Percentiles rank a stretch among this genome's conserved stretches.
These are phyloP conservation scores for Diversispora epigaea DNA, from an alignment of 192 early-diverging fungal species.

Conservation along the genomic window DNA sequence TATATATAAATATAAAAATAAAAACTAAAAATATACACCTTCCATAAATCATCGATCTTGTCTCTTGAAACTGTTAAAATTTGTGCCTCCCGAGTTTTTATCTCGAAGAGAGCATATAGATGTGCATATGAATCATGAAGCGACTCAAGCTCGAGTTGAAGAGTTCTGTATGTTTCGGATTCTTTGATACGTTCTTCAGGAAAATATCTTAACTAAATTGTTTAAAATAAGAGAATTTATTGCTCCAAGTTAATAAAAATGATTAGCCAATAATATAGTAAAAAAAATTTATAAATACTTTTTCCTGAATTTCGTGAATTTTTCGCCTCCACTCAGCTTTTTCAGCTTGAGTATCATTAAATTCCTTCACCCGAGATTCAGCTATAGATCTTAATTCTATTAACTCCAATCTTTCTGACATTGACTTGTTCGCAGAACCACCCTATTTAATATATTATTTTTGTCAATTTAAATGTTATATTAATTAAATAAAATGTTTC, in stretches of 20 bases:
- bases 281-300: neutral
- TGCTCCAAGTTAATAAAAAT: neutral
- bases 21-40: neutral
- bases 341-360: neutral
- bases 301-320: slow-evolving; percentile 12
- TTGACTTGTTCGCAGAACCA: neutral
- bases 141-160: neutral
- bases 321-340: neutral
- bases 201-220: slow-evolving; percentile 8
- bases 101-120: neutral
- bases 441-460: neutral
- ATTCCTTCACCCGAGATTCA: slow-evolving; percentile 19
- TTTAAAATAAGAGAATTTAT: neutral
- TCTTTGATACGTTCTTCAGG: slow-evolving; percentile 17
- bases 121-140: neutral
- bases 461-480: neutral
- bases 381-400: neutral
- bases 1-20: neutral
- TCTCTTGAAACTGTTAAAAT: neutral
- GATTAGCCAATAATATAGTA: neutral
- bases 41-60: neutral
- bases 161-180: neutral
- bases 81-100: neutral
- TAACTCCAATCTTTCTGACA: neutral
- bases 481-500: neutral